Conservation (phyloP, 2,329 filamentous ascomycete genomes). For the Fusarium cicatricum region DNA sequence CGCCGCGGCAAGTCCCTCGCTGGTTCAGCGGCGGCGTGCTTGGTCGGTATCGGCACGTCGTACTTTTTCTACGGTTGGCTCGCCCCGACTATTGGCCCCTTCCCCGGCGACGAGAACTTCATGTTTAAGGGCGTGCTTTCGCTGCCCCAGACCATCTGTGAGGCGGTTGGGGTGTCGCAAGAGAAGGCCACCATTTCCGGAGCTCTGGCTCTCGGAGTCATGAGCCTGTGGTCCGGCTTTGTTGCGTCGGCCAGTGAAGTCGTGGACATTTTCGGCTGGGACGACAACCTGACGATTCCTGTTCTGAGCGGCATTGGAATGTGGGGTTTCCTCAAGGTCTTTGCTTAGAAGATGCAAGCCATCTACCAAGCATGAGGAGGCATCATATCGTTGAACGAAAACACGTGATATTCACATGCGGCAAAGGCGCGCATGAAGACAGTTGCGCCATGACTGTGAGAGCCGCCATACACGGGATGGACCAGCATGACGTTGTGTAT, state of each 20-base stretch:
- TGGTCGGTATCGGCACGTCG: conserved; percentile 84
- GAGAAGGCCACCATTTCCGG: conserved; percentile 72
- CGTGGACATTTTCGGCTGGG: conserved; percentile 90
- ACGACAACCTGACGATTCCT: conserved; percentile 97
- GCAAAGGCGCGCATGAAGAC: conserved; percentile 19
- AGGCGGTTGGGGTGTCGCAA: conserved; percentile 67
- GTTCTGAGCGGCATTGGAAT: conserved; percentile 88
- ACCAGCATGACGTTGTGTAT: conserved; percentile 28
- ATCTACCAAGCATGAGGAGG: conserved; percentile 5
- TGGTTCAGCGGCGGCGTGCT: conserved; percentile 83
- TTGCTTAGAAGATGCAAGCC: conserved; percentile 62
- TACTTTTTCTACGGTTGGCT: conserved; percentile 89
- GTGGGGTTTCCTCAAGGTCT: conserved; percentile 90
- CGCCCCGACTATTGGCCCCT: conserved; percentile 72
- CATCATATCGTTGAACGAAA: neutral
- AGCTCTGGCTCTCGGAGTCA: conserved; percentile 74
- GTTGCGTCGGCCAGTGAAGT: conserved; percentile 90
- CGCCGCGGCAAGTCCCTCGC: conserved; percentile 91
- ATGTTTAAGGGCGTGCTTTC: conserved; percentile 82
- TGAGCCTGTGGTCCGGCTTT: conserved; percentile 89
- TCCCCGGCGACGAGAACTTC: conserved; percentile 72
- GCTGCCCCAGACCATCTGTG: conserved; percentile 69
- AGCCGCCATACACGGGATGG: conserved; percentile 6
- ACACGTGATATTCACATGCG: neutral
- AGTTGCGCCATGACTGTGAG: conserved; percentile 13